Evolutionary conservation across 2,329 filamentous ascomycete genomes (phyloP), one percentile per base, ranked within the genome.

Genomic region (Fusarium cicatricum): DNA sequence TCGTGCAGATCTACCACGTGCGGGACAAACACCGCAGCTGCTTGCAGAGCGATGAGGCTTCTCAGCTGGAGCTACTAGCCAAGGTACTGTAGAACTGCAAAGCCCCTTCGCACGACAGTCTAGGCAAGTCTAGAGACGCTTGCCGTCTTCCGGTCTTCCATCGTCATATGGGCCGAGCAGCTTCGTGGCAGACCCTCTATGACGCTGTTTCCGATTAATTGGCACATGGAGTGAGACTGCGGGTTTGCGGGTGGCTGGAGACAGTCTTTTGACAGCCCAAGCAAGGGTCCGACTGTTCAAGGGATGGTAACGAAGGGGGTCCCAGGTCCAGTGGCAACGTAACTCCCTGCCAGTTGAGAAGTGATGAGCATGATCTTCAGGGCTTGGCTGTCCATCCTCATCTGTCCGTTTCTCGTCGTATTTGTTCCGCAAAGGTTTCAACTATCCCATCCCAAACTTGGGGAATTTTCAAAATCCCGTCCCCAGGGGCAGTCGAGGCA

Each of bases 361-460:
- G 15, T 48, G 38, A 59, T 52, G 23, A 15, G 37, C 60, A 50
- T 43, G 60, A 54, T 61, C 60, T 43, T 54, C 60, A 58, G 46
- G 53, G 38, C 37, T 42, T 37, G 21, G 12, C 28, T 53, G 46
- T 47, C 44, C 32, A 60, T 62, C 48, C 32, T 50, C 49, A 62
- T 64, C 45, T 40, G 32, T 60, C 17, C 45, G 55, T 60, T 60
- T 63, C 51, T 57, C 44, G 40, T 47, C 19, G 23, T 36, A 15
- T 53, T 56, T 56, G 62, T 63, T 60, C 59, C 42, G 58, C 26
- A 19, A 58, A 41, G 55, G 60, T 61, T 64, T 61, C 56, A 64
- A 43, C 51, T 43, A n/a, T 29, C 21, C 37, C 11, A 23, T 21
- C 38, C 39, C 37, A 54, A 57, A 48, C 51, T 42, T 55, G 11